Conservation (phyloP, 805 yeast species). For the Myxozyma mucilagina region DNA sequence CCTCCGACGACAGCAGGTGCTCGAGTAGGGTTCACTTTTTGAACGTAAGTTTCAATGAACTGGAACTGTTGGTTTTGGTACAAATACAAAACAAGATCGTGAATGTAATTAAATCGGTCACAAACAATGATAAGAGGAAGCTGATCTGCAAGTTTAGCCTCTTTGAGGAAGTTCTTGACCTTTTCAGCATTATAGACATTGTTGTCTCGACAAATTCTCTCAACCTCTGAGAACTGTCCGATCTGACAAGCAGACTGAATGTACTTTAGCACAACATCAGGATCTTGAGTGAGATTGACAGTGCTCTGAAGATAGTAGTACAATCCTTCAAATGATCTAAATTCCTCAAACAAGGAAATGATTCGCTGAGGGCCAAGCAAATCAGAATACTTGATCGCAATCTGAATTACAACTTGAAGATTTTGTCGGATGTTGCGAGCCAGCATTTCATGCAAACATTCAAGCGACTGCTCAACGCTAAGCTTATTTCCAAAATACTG, state of each 20-base stretch:
- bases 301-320: constrained; percentile 91
- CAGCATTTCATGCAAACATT: constrained; percentile 83
- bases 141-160: constrained; percentile 90
- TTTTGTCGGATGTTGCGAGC: constrained; percentile 77
- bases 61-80: constrained; percentile 95
- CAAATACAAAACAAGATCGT: constrained; percentile 87
- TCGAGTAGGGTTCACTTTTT: constrained; percentile 92
- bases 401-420: constrained; percentile 90
- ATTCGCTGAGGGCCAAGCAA: constrained; percentile 82
- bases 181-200: constrained; percentile 94
- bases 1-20: constrained; percentile 98
- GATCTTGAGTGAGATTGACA: constrained; percentile 89
- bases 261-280: constrained; percentile 94
- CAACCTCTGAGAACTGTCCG: constrained; percentile 91
- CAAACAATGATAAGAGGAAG: constrained; percentile 94
- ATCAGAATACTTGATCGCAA: constrained; percentile 94
- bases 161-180: constrained; percentile 95
- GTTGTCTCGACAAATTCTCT: constrained; percentile 92
- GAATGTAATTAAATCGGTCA: constrained; percentile 87
- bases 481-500: constrained; percentile 81
- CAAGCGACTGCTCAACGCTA: constrained; percentile 88
- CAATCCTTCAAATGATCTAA: constrained; percentile 87
- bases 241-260: constrained; percentile 90
- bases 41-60: constrained; percentile 96
- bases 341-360: constrained; percentile 90